Evolutionary conservation across 805 yeast species (phyloP).

Genomic region (Ogataea minuta): DNA sequence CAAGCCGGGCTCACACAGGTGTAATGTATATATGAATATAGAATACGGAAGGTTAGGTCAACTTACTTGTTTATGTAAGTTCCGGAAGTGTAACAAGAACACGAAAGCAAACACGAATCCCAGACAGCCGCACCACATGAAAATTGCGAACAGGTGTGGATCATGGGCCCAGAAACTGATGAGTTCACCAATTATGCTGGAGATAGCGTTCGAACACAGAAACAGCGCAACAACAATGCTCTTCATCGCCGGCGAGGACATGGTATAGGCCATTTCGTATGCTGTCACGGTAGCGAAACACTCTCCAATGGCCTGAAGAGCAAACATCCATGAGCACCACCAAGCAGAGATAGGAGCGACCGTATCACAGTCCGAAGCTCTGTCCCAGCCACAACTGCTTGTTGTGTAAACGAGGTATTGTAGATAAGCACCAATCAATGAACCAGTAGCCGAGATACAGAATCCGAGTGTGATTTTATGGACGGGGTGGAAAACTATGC

Average conservation of each 20-base stretch:
- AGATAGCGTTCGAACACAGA: conserved; percentile 41
- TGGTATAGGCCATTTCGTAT: conserved; percentile 53
- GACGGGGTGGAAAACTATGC: conserved; percentile 42
- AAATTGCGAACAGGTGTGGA: conserved; percentile 39
- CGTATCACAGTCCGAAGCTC: conserved; percentile 25
- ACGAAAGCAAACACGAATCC: conserved; percentile 32
- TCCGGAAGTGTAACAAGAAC: conserved; percentile 19
- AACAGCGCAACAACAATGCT: conserved; percentile 47
- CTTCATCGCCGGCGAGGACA: conserved; percentile 49
- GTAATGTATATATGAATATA: conserved; percentile 8
- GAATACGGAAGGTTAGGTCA: conserved; percentile 6
- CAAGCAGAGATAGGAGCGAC: conserved; percentile 34
- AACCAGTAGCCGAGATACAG: conserved; percentile 42
- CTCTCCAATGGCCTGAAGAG: conserved; percentile 51
- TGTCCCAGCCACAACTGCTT: conserved; percentile 43
- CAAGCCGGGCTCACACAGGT: conserved; percentile 31
- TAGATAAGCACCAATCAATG: conserved; percentile 46
- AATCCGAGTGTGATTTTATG: conserved; percentile 48
- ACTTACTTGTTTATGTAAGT: conserved; percentile 11
- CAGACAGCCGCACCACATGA: conserved; percentile 34
- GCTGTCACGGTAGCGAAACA: conserved; percentile 52
- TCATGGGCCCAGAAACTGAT: conserved; percentile 39
- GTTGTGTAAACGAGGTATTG: conserved; percentile 44
- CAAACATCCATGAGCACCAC: conserved; percentile 34
- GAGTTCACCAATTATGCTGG: conserved; percentile 45